phyloP scores from a whole-genome alignment of 2,329 filamentous ascomycete genomes.

The Aspergillus thermomutatus region DNA sequence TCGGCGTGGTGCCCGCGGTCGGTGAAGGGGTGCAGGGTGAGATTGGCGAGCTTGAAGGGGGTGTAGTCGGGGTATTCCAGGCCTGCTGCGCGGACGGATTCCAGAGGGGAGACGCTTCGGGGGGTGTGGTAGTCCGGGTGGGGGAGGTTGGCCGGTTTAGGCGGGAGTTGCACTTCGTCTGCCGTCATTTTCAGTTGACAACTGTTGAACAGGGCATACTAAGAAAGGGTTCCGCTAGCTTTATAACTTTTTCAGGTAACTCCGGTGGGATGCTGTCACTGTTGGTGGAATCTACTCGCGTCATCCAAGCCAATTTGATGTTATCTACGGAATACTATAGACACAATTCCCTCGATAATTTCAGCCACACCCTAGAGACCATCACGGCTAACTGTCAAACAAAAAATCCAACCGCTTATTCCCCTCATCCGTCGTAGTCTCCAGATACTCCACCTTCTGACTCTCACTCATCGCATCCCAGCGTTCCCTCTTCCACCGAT shows the following conservation, averaged over 20 bases:
- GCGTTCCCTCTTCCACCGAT: slow-evolving; percentile 31
- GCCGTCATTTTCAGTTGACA: too few relatives aligned
- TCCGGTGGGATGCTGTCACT: too few relatives aligned
- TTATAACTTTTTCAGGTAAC: too few relatives aligned
- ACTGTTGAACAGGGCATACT: too few relatives aligned
- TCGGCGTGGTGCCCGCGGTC: slow-evolving; percentile 40
- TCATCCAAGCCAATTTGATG: too few relatives aligned
- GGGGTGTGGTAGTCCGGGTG: slow-evolving; percentile 1
- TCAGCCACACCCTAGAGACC: too few relatives aligned
- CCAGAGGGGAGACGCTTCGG: background rate
- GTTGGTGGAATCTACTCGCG: too few relatives aligned
- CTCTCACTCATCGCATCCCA: slow-evolving; percentile 48
- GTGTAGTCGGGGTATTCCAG: slow-evolving; percentile 8
- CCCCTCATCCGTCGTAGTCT: slow-evolving; percentile 52
- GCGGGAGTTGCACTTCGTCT: background rate
- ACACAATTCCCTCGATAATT: too few relatives aligned
- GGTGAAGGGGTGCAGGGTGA: slow-evolving; percentile 35
- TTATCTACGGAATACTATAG: too few relatives aligned
- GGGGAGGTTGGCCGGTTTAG: slow-evolving; percentile 2
- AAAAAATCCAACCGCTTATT: slow-evolving; percentile 54
- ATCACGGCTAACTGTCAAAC: slow-evolving; percentile 50
- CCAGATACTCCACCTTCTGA: slow-evolving; percentile 48
- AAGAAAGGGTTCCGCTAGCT: too few relatives aligned
- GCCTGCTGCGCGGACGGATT: slow-evolving; percentile 4
- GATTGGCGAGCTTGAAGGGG: slow-evolving; percentile 29